Percentiles rank a stretch among this genome's conserved stretches.
These are phyloP conservation scores for Blepharisma stoltei DNA, from an alignment of 73 alveolate species.

Conservation along the genomic window DNA sequence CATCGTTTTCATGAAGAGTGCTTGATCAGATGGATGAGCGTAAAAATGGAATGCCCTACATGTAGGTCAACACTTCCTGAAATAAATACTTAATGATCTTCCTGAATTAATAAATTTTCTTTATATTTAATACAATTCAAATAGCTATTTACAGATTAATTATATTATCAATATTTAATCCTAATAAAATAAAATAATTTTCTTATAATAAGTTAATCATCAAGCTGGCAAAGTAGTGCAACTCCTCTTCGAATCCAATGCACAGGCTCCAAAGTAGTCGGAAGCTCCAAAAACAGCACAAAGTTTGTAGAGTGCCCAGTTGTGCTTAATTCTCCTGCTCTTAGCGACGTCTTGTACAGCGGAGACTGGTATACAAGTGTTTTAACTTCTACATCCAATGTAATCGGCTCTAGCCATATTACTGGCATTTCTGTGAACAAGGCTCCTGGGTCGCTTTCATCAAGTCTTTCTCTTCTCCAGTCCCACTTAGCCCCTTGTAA, in stretches of 20 bases:
- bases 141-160: too few relatives aligned
- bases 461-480: slow-evolving; percentile 64
- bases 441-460: slow-evolving; percentile 87
- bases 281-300: slow-evolving; percentile 95
- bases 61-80: slow-evolving; percentile 85
- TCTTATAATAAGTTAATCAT: slow-evolving; percentile 33
- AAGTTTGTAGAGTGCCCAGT: slow-evolving; percentile 99
- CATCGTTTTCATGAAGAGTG: slow-evolving; percentile 93
- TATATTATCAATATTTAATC: too few relatives aligned
- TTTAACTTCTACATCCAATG: slow-evolving; percentile 36
- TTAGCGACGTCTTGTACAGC: slow-evolving; percentile 94
- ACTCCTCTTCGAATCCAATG: slow-evolving; percentile 99
- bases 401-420: slow-evolving; percentile 69
- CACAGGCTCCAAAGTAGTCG: slow-evolving; percentile 87
- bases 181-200: too few relatives aligned
- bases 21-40: slow-evolving; percentile 89
- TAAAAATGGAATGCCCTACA: slow-evolving; percentile 94
- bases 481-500: slow-evolving; percentile 99
- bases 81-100: slow-evolving; percentile 23
- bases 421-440: slow-evolving; percentile 96
- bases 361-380: slow-evolving; percentile 86
- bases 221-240: slow-evolving; percentile 80
- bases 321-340: slow-evolving; percentile 98
- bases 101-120: background rate
- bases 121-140: too few relatives aligned